Evolutionary conservation across 331 rosid genomes (phyloP).

Genomic region (Quercus lobata): DNA sequence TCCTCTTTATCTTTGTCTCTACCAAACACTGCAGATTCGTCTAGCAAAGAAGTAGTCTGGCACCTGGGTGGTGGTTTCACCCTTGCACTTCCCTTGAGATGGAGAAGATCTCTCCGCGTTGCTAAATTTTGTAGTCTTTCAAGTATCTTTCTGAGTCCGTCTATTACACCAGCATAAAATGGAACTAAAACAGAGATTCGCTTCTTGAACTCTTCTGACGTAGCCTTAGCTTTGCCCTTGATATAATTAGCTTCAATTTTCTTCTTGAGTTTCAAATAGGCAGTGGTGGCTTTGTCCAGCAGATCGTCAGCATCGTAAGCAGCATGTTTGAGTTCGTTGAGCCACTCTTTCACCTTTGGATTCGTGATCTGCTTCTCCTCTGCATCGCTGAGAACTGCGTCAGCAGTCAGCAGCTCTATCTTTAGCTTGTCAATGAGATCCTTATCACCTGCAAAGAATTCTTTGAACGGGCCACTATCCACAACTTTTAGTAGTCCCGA

Average conservation of each 20-base stretch:
- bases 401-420: neutral
- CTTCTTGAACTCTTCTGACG: accelerated
- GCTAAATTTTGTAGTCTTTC: no score
- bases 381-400: slow-evolving; percentile 11
- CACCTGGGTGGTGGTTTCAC: no score
- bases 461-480: accelerated
- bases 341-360: slow-evolving; percentile 25
- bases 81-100: no score
- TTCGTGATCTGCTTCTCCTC: slow-evolving; percentile 21
- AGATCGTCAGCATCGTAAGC: slow-evolving; percentile 28
- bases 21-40: slow-evolving; percentile 19
- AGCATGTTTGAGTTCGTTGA: slow-evolving; percentile 15
- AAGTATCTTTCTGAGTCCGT: accelerated
- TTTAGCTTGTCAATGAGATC: slow-evolving; percentile 1
- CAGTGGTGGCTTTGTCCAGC: slow-evolving; percentile 13
- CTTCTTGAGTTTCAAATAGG: no score
- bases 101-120: neutral
- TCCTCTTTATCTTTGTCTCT: slow-evolving; percentile 12
- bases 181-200: accelerated
- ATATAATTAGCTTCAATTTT: accelerated
- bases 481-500: no score
- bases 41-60: slow-evolving; percentile 1
- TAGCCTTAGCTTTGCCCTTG: no score
- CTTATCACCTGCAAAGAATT: neutral
- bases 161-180: accelerated